These are phyloP conservation scores for Chrysoporthe puriensis DNA, from an alignment of 2,329 filamentous ascomycete genomes.

Conservation along the genomic window DNA sequence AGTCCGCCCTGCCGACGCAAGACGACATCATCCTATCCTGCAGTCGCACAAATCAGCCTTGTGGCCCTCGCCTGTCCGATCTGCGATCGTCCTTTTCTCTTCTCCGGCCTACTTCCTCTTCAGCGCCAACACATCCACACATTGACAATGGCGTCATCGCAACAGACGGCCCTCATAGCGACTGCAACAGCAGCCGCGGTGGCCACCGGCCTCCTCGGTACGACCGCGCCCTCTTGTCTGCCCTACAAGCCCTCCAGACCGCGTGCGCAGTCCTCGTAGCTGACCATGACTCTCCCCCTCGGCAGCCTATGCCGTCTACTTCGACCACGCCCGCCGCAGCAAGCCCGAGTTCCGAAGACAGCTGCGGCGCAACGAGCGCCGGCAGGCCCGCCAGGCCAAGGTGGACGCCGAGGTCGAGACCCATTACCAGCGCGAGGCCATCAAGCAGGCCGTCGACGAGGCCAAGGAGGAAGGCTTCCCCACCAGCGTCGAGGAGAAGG, in stretches of 20 bases:
- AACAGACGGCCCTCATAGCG: constrained; percentile 57
- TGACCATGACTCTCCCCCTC: constrained; percentile 31
- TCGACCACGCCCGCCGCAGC: constrained; percentile 68
- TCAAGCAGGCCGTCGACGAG: constrained; percentile 76
- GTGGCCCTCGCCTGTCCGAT: neutral
- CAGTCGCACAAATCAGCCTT: neutral
- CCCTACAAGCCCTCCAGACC: neutral
- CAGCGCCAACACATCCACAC: constrained; percentile 43
- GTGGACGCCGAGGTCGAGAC: constrained; percentile 69
- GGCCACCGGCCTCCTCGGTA: constrained; percentile 64
- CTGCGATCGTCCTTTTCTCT: neutral
- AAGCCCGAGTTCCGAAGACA: constrained; percentile 68
- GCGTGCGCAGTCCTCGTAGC: neutral
- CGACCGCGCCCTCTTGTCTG: constrained; percentile 33
- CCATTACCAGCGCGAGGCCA: constrained; percentile 70
- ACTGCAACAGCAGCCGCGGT: constrained; percentile 65
- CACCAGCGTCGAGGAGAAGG: constrained; percentile 85
- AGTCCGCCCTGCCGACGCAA: neutral
- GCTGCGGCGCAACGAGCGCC: constrained; percentile 76
- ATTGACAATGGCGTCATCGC: constrained; percentile 61
- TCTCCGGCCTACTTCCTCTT: neutral
- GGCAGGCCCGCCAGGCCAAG: constrained; percentile 71
- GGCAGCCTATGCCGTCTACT: constrained; percentile 68
- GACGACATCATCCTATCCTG: neutral
- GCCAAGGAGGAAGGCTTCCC: constrained; percentile 94